These are phyloP conservation scores for Dispira parvispora DNA, from an alignment of 192 early-diverging fungal species.

Conservation along the genomic window DNA sequence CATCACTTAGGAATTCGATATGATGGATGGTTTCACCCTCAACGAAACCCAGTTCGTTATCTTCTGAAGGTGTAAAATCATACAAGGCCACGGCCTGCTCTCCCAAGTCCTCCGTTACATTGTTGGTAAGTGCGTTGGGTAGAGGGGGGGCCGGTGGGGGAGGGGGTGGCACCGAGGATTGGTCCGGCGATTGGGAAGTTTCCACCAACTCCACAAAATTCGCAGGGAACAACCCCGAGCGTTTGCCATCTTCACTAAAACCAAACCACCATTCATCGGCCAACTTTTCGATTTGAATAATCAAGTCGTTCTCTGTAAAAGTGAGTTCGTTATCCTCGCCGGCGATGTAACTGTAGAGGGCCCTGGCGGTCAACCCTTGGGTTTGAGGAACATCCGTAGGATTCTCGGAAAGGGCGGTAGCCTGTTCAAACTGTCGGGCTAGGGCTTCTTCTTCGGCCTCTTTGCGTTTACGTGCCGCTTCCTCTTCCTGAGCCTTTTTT, in stretches of 20 bases:
- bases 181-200: constrained; percentile 12
- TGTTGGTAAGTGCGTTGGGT: neutral
- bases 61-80: constrained; percentile 74
- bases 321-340: constrained; percentile 72
- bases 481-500: neutral
- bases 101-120: constrained; percentile 1
- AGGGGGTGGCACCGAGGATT: constrained; percentile 10
- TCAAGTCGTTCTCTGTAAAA: constrained; percentile 66
- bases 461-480: neutral
- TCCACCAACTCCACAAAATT: constrained; percentile 45
- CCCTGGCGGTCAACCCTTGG: constrained; percentile 36
- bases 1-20: constrained; percentile 67
- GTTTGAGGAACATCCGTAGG: constrained; percentile 10
- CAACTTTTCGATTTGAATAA: constrained; percentile 58
- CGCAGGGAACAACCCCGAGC: constrained; percentile 69
- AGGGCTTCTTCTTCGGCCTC: neutral
- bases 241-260: constrained; percentile 47
- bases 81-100: constrained; percentile 39
- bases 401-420: neutral
- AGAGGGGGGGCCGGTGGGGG: constrained; percentile 13
- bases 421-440: neutral
- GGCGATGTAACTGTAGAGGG: constrained; percentile 63
- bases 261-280: constrained; percentile 93
- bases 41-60: constrained; percentile 69
- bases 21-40: constrained; percentile 58